Conservation (phyloP, 2,329 filamentous ascomycete genomes). For the Orbilia javanica region DNA sequence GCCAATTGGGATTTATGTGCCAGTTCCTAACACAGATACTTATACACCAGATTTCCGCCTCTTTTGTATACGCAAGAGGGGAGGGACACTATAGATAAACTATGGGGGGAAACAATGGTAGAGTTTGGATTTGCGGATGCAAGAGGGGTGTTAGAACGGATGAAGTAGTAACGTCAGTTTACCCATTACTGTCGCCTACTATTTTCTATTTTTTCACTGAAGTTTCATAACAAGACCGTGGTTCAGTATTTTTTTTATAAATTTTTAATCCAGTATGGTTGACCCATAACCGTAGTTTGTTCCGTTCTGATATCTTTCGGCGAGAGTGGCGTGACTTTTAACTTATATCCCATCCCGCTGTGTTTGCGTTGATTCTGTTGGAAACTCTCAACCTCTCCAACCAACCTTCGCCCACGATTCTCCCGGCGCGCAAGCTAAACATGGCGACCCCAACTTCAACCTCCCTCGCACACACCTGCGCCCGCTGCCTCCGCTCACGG, state of each 20-base stretch:
- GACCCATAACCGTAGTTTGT: neutral
- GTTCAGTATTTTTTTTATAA: neutral
- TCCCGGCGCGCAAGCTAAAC: neutral
- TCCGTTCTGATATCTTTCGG: neutral
- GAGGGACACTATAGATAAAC: constrained; percentile 63
- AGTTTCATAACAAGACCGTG: neutral
- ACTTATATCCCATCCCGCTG: neutral
- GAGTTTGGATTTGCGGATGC: constrained; percentile 64
- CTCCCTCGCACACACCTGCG: constrained; percentile 18
- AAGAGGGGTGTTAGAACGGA: constrained; percentile 30
- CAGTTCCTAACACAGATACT: neutral
- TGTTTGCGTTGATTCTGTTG: constrained; percentile 23
- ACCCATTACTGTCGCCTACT: neutral
- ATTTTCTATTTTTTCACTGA: neutral
- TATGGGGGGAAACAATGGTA: constrained; percentile 66
- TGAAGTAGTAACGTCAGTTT: neutral
- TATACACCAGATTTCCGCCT: constrained; percentile 62
- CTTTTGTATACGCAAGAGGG: constrained; percentile 65
- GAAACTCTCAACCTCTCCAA: constrained; percentile 2
- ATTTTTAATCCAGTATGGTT: neutral
- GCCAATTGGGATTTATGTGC: neutral
- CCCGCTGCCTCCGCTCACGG: constrained; percentile 25
- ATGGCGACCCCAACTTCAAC: constrained; percentile 28
- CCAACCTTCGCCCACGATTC: constrained; percentile 5
- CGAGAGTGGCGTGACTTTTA: constrained; percentile 14